Conservation (phyloP, 1,284 basidiomycete species). For the Sporisorium exsertum region DNA sequence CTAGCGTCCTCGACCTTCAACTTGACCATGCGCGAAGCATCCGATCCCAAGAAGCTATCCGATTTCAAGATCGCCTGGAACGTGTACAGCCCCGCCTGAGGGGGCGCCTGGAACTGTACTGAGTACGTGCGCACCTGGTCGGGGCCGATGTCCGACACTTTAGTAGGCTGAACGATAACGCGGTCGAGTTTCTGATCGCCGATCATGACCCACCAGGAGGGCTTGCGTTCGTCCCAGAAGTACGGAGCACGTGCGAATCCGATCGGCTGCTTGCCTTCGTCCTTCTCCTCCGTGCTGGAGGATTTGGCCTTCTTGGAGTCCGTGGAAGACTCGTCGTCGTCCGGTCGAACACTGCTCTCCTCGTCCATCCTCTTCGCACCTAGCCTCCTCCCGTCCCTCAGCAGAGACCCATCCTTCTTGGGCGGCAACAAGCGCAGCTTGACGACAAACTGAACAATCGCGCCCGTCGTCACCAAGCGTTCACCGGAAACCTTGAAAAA, state of each 20-base stretch:
- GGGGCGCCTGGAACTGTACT: slow-evolving; percentile 94
- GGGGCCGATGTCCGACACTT: slow-evolving; percentile 75
- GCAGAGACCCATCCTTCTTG: slow-evolving; percentile 57
- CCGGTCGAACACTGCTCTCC: slow-evolving; percentile 60
- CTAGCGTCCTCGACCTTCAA: slow-evolving; percentile 77
- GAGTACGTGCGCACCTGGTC: slow-evolving; percentile 84
- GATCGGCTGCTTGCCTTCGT: slow-evolving; percentile 71
- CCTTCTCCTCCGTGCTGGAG: slow-evolving; percentile 20
- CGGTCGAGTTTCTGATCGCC: slow-evolving; percentile 90
- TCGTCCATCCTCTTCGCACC: slow-evolving; percentile 70
- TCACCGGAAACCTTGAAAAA: slow-evolving; percentile 89
- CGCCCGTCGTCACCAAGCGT: slow-evolving; percentile 84
- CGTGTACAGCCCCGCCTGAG: slow-evolving; percentile 83
- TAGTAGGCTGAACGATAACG: slow-evolving; percentile 89
- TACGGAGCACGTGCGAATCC: slow-evolving; percentile 88
- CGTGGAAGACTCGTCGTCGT: slow-evolving; percentile 42
- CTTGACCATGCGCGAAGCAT: slow-evolving; percentile 70
- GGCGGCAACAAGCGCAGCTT: slow-evolving; percentile 80
- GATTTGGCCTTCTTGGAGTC: slow-evolving; percentile 5
- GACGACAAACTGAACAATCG: slow-evolving; percentile 87
- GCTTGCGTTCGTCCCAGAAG: slow-evolving; percentile 73
- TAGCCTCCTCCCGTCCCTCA: slow-evolving; percentile 53
- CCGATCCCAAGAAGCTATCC: slow-evolving; percentile 88
- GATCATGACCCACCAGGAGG: slow-evolving; percentile 74
- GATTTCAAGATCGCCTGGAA: slow-evolving; percentile 88